Evolutionary conservation across 305 asterid species (phyloP).

Genomic region (Solanum hybrid): DNA sequence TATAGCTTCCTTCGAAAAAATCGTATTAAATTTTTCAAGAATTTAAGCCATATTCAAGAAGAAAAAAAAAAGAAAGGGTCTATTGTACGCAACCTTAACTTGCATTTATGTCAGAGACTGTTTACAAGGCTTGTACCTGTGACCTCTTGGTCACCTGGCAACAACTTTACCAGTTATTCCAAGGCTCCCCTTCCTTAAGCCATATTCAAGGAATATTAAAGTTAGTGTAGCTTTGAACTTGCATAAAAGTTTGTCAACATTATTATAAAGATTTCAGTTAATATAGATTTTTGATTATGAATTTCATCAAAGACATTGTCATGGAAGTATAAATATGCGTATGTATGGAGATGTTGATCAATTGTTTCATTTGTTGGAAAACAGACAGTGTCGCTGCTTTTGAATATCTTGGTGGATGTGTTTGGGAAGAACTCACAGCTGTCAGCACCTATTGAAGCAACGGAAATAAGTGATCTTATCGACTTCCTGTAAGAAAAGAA

Average conservation of each 20-base stretch:
- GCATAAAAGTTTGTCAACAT: neutral
- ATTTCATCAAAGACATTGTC: neutral
- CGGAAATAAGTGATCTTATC: conserved; percentile 74
- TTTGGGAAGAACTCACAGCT: conserved; percentile 80
- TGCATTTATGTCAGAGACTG: neutral
- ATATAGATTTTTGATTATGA: neutral
- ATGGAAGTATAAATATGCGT: neutral
- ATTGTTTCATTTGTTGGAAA: neutral
- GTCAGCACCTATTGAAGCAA: conserved; percentile 60
- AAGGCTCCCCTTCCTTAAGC: neutral
- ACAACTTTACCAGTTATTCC: neutral
- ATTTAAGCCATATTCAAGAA: neutral
- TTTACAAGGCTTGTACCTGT: too few species aligned
- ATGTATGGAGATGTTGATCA: neutral
- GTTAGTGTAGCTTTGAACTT: neutral
- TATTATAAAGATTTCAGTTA: neutral
- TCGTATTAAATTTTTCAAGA: neutral
- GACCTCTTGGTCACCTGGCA: neutral
- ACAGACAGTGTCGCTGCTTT: conserved; percentile 65
- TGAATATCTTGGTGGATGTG: conserved; percentile 67
- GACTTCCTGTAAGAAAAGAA: conserved; percentile 84
- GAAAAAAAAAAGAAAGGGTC: neutral
- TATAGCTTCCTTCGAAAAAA: neutral
- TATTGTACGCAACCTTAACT: neutral
- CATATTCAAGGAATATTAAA: neutral